Evolutionary conservation across 2,329 filamentous ascomycete species (phyloP).

Genomic region (Hypoxylon sp.): DNA sequence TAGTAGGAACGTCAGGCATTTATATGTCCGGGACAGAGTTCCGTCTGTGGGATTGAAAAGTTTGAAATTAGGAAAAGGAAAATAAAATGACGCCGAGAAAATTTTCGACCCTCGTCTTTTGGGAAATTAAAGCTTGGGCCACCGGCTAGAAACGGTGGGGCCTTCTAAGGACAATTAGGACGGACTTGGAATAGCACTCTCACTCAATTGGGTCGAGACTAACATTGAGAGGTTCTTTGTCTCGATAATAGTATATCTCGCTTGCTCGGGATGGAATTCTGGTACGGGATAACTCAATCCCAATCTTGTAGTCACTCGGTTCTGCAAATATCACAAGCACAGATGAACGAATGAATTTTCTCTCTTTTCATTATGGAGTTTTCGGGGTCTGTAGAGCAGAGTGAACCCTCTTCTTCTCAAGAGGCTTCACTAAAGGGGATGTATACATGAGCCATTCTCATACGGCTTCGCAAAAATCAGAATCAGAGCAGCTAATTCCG

Average conservation of each 20-base stretch:
- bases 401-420: conserved; percentile 16
- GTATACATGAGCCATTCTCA: conserved; percentile 42
- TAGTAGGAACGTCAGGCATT: neutral
- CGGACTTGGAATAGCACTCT: conserved; percentile 3
- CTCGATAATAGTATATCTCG: conserved; percentile 1
- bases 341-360: conserved; percentile 42
- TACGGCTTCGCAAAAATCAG: conserved; percentile 43
- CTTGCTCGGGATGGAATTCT: conserved; percentile 6
- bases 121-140: conserved; percentile 5
- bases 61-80: conserved; percentile 26
- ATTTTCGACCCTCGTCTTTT: conserved; percentile 29
- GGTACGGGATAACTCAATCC: conserved; percentile 5
- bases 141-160: neutral
- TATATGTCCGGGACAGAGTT: conserved; percentile 4
- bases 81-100: conserved; percentile 36
- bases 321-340: conserved; percentile 18
- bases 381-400: conserved; percentile 28
- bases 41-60: conserved; percentile 6
- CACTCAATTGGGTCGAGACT: neutral
- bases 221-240: conserved; percentile 12
- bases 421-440: conserved; percentile 29
- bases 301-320: conserved; percentile 3
- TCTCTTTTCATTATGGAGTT: conserved; percentile 45
- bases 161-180: too few relatives aligned
- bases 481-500: conserved; percentile 35